Percentiles rank a stretch among this genome's conserved stretches.
These are phyloP conservation scores for Penicillium lagena DNA, from an alignment of 495 filamentous ascomycete genomes.

Conservation along the genomic window DNA sequence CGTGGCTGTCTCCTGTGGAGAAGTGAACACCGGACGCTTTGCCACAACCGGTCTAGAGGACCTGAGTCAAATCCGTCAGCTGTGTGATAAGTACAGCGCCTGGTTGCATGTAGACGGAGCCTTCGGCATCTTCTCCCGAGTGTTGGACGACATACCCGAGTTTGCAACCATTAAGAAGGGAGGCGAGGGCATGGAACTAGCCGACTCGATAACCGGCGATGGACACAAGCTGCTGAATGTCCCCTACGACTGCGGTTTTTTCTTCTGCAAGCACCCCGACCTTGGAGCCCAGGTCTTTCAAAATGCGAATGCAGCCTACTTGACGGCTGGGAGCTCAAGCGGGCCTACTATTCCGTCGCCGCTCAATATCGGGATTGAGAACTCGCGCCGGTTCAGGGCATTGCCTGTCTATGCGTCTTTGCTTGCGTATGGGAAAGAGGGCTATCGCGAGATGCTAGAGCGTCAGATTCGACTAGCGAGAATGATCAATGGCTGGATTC, in stretches of 20 bases:
- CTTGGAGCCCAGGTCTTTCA: slow-evolving; percentile 60
- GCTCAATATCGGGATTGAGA: slow-evolving; percentile 83
- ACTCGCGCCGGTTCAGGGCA: slow-evolving; percentile 84
- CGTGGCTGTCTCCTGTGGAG: slow-evolving; percentile 71
- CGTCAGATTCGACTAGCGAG: slow-evolving; percentile 68
- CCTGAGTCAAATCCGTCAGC: slow-evolving; percentile 53
- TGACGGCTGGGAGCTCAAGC: slow-evolving; percentile 39
- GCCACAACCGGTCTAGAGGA: slow-evolving; percentile 54
- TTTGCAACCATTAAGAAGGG: slow-evolving; percentile 49
- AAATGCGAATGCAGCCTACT: slow-evolving; percentile 83
- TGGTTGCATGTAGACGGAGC: slow-evolving; percentile 94
- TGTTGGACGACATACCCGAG: slow-evolving; percentile 52
- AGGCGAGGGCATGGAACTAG: slow-evolving; percentile 67
- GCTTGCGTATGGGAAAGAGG: slow-evolving; percentile 63
- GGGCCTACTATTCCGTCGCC: slow-evolving; percentile 61
- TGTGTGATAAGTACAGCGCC: slow-evolving; percentile 69
- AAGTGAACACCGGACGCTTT: slow-evolving; percentile 88
- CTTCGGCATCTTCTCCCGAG: slow-evolving; percentile 77
- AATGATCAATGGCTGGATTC: slow-evolving; percentile 55
- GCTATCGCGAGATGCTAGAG: slow-evolving; percentile 64
- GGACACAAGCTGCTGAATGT: slow-evolving; percentile 93
- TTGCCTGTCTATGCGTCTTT: slow-evolving; percentile 82
- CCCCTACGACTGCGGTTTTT: slow-evolving; percentile 91
- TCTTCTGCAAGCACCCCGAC: slow-evolving; percentile 60
- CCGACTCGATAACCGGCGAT: slow-evolving; percentile 81